phyloP scores from a whole-genome alignment of 176 grass and related monocot genomes.

The Oryza glaberrima region DNA sequence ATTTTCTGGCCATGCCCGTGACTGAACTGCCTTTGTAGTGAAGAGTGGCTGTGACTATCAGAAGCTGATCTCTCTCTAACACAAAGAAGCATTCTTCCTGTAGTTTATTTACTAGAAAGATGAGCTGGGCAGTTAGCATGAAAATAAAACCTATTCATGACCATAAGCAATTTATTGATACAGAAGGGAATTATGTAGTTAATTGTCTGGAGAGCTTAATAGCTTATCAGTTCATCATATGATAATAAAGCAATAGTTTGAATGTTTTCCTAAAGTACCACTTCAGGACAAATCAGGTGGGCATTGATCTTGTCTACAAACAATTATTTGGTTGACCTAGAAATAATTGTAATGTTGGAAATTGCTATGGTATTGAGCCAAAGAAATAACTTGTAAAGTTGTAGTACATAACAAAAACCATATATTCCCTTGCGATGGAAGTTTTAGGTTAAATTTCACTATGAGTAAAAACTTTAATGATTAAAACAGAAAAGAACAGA shows the following conservation, averaged over 20 bases:
- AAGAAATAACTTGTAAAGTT: slow-evolving; percentile 11
- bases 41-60: slow-evolving; percentile 74
- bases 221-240: neutral
- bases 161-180: neutral
- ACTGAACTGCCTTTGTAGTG: slow-evolving; percentile 91
- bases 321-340: neutral
- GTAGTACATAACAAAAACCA: neutral
- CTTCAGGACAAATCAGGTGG: neutral
- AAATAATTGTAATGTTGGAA: neutral
- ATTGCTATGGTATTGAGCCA: neutral
- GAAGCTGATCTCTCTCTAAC: slow-evolving; percentile 82
- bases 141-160: slow-evolving; percentile 1
- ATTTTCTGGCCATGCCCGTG: slow-evolving; percentile 70
- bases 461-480: slow-evolving; percentile 26
- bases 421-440: neutral
- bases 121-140: neutral
- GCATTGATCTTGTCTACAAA: neutral
- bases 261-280: neutral
- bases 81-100: slow-evolving; percentile 93
- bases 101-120: neutral
- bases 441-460: slow-evolving; percentile 22
- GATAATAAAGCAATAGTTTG: neutral
- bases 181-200: neutral
- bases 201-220: neutral
- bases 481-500: neutral